Evolutionary conservation across 495 filamentous ascomycete genomes (phyloP).

Genomic region (Tuber brumale): DNA sequence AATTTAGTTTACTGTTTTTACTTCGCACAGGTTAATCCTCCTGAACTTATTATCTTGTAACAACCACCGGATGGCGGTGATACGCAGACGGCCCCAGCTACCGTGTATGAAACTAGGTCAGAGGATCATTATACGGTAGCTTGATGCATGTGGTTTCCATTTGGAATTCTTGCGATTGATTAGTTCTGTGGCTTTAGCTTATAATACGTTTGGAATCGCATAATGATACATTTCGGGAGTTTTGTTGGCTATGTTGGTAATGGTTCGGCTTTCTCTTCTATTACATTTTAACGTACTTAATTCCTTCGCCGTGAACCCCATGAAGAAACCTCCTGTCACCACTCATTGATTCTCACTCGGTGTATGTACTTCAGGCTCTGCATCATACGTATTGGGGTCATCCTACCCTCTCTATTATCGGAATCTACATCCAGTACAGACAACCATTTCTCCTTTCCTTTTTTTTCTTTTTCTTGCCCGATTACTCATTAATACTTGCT

Average conservation of each 20-base stretch:
- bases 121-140: background rate
- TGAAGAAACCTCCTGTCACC: background rate
- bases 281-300: background rate
- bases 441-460: background rate
- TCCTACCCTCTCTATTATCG: background rate
- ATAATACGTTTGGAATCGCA: background rate
- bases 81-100: background rate
- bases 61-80: background rate
- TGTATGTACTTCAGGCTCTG: background rate
- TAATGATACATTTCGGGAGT: background rate
- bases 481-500: background rate
- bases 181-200: background rate
- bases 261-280: background rate
- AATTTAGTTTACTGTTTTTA: background rate
- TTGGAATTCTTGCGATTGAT: background rate
- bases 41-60: background rate
- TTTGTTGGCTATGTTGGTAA: background rate
- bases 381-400: background rate
- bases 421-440: background rate
- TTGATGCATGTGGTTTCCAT: background rate
- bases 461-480: background rate
- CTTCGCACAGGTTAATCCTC: background rate
- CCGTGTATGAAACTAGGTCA: background rate
- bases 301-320: background rate
- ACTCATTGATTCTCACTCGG: background rate